phyloP scores from a whole-genome alignment of 2,329 filamentous ascomycete species.

The Drechslera avenae region DNA sequence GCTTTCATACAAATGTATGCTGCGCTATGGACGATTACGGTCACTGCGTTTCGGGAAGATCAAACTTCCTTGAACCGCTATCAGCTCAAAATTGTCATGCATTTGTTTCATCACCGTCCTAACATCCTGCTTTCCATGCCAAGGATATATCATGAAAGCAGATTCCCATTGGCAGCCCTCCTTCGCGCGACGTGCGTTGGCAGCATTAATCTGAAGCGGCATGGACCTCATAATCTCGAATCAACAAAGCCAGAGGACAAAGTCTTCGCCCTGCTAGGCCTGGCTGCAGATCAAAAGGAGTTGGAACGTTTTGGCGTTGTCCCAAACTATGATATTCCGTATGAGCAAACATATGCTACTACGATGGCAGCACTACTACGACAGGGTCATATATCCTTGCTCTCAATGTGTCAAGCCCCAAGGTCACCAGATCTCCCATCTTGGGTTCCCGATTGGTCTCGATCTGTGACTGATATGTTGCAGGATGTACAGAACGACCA shows the following conservation, averaged over 20 bases:
- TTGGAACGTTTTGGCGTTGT: slow-evolving; percentile 6
- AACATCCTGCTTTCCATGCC: background rate
- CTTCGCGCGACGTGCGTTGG: background rate
- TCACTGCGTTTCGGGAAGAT: background rate
- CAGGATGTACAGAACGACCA: background rate
- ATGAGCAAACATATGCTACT: background rate
- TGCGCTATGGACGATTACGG: background rate
- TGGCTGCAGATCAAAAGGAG: slow-evolving; percentile 20
- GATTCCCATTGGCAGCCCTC: background rate
- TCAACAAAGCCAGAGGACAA: slow-evolving; percentile 22
- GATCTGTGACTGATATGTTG: background rate
- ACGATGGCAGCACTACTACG: background rate
- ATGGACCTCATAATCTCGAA: slow-evolving; percentile 11
- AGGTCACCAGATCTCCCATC: background rate
- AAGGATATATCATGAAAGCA: background rate
- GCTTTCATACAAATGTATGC: background rate
- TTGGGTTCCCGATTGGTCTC: slow-evolving; percentile 2
- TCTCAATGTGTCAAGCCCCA: background rate
- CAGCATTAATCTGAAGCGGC: background rate
- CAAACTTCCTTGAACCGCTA: background rate
- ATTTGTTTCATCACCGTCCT: background rate
- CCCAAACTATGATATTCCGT: slow-evolving; percentile 7
- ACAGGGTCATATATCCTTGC: background rate
- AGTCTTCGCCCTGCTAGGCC: slow-evolving; percentile 20
- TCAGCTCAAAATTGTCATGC: background rate